Percentiles rank a stretch among this genome's conserved stretches.
Conservation (phyloP, 768 basidiomycete genomes). For the Mycena albidolilacea region DNA sequence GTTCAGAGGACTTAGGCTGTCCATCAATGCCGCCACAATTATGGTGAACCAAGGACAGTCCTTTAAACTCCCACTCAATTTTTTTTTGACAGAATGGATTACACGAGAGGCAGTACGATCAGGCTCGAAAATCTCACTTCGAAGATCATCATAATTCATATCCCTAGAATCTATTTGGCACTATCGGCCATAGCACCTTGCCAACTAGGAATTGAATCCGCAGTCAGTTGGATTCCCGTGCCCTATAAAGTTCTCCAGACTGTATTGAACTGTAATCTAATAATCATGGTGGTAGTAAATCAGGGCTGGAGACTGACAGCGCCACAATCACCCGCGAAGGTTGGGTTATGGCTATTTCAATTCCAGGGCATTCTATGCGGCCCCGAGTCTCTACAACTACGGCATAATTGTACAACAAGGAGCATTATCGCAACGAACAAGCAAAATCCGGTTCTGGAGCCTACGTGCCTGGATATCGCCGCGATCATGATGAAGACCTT, state of each 20-base stretch:
- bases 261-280: not conserved
- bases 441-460: not conserved
- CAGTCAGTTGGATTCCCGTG: slow-evolving; percentile 12
- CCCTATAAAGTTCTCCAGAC: not conserved
- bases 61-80: slow-evolving; percentile 1
- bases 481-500: not conserved
- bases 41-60: not conserved
- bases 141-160: too few relatives aligned
- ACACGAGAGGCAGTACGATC: too few relatives aligned
- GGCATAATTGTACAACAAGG: slow-evolving; percentile 1
- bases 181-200: not conserved
- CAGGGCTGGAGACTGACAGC: not conserved
- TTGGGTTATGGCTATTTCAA: not conserved
- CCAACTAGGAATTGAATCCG: not conserved
- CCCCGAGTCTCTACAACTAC: not conserved
- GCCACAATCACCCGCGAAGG: slow-evolving; percentile 6
- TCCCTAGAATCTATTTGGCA: not conserved
- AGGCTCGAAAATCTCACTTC: too few relatives aligned
- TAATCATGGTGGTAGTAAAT: not conserved
- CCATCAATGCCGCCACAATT: not conserved
- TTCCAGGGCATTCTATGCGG: not conserved
- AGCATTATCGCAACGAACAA: not conserved
- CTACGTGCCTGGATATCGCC: not conserved
- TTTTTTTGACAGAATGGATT: not conserved
- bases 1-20: not conserved